These are phyloP conservation scores for Trichoderma oligosporum DNA, from an alignment of 2,329 filamentous ascomycete genomes.

Conservation along the genomic window DNA sequence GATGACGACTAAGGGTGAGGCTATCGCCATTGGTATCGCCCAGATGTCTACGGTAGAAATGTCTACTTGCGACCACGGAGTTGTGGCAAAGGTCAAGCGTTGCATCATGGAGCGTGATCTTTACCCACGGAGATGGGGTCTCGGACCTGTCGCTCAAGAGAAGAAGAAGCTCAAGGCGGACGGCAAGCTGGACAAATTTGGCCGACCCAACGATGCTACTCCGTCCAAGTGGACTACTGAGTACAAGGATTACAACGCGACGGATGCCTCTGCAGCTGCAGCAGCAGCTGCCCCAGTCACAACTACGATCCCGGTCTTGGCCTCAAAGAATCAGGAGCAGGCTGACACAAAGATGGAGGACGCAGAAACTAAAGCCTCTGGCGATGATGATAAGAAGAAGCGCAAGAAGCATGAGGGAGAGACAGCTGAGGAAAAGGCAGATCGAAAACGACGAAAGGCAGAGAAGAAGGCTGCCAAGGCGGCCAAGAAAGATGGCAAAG, in stretches of 20 bases:
- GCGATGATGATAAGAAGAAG: conserved; percentile 59
- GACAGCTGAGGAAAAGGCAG: conserved; percentile 63
- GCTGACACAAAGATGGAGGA: conserved; percentile 33
- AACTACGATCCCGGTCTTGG: conserved; percentile 27
- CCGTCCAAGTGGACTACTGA: conserved; percentile 88
- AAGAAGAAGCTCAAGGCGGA: conserved; percentile 99
- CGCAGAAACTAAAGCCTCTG: conserved; percentile 39
- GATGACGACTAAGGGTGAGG: conserved; percentile 99
- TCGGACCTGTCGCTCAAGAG: conserved; percentile 87
- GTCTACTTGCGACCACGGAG: conserved; percentile 93
- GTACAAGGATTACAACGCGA: conserved; percentile 83
- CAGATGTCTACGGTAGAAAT: conserved; percentile 98
- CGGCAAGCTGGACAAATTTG: conserved; percentile 97
- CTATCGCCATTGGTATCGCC: conserved; percentile 91
- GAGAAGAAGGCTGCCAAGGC: conserved; percentile 58
- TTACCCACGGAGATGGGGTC: conserved; percentile 94
- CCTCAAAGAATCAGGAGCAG: conserved; percentile 38
- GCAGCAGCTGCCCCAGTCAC: conserved; percentile 41
- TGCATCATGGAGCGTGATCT: conserved; percentile 99
- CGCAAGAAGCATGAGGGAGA: conserved; percentile 82
- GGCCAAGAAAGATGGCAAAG: conserved; percentile 52
- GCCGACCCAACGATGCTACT: conserved; percentile 85
- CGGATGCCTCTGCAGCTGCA: conserved; percentile 43
- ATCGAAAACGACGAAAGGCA: conserved; percentile 57
- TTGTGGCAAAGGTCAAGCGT: conserved; percentile 97